Evolutionary conservation across 148 eudicot genomes (phyloP).

Genomic region (Diospyros kaki): DNA sequence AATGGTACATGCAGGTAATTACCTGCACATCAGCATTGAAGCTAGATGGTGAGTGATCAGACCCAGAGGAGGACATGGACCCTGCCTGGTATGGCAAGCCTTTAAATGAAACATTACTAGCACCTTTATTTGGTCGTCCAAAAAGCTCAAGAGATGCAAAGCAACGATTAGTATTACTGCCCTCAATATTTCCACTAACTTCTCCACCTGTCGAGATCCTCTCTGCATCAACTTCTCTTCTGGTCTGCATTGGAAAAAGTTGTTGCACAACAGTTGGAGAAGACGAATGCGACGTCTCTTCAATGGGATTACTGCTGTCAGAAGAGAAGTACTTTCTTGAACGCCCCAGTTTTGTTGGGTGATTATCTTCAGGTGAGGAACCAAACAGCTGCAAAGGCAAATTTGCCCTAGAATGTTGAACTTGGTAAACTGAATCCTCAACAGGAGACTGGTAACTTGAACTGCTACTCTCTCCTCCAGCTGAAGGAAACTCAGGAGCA

Average conservation of each 20-base stretch:
- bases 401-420: constrained; percentile 36
- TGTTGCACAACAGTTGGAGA: constrained; percentile 46
- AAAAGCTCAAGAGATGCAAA: constrained; percentile 38
- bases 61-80: constrained; percentile 50
- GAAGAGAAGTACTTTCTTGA: constrained; percentile 64
- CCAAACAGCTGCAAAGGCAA: constrained; percentile 58
- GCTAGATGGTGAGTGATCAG: constrained; percentile 53
- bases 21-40: constrained; percentile 50
- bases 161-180: constrained; percentile 18
- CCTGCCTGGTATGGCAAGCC: constrained; percentile 38
- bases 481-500: constrained; percentile 22
- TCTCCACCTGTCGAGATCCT: constrained; percentile 21
- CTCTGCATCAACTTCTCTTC: constrained; percentile 25
- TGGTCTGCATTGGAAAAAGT: constrained; percentile 39
- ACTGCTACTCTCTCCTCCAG: constrained; percentile 56
- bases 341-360: constrained; percentile 40
- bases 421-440: constrained; percentile 60
- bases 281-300: constrained; percentile 42
- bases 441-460: constrained; percentile 60
- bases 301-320: constrained; percentile 67
- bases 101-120: constrained; percentile 26
- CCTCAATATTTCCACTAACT: constrained; percentile 13
- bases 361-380: constrained; percentile 59
- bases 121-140: constrained; percentile 21
- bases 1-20: not conserved